These are phyloP conservation scores for Volvariella surrecta DNA, from an alignment of 1,284 basidiomycete species.

Conservation along the genomic window DNA sequence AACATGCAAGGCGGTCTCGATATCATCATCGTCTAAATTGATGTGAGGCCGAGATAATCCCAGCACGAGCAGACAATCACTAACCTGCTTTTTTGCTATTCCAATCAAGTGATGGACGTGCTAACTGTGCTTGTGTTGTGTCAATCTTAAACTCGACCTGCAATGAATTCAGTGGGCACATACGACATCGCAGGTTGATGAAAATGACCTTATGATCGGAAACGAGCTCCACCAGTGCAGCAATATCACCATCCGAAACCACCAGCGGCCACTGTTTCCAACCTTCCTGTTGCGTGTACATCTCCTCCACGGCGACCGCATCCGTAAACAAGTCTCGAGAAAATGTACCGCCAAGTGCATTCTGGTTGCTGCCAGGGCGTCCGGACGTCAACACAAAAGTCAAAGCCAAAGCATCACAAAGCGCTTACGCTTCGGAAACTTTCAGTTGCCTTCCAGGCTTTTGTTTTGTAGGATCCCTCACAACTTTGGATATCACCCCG, in stretches of 20 bases:
- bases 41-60: background rate
- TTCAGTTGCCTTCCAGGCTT: conserved; percentile 65
- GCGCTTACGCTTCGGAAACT: conserved; percentile 52
- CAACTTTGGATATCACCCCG: conserved; percentile 55
- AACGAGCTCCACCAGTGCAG: conserved; percentile 60
- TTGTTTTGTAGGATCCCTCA: conserved; percentile 51
- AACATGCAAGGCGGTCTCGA: conserved; percentile 56
- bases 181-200: conserved; percentile 5
- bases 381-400: conserved; percentile 2
- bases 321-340: conserved; percentile 59
- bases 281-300: conserved; percentile 33
- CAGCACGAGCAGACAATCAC: conserved; percentile 12
- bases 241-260: conserved; percentile 66
- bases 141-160: conserved; percentile 66
- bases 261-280: conserved; percentile 69
- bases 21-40: conserved; percentile 66
- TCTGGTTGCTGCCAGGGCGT: conserved; percentile 44
- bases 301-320: conserved; percentile 53
- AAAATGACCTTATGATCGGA: conserved; percentile 55
- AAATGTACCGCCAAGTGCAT: conserved; percentile 57
- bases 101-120: conserved; percentile 56
- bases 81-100: conserved; percentile 80
- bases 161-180: conserved; percentile 2
- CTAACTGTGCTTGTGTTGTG: conserved; percentile 44
- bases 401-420: conserved; percentile 1